A percentile compares a stretch with the other conserved stretches of the same genome.
Conservation (phyloP, 495 filamentous ascomycete genomes). For the Penicillium manginii region DNA sequence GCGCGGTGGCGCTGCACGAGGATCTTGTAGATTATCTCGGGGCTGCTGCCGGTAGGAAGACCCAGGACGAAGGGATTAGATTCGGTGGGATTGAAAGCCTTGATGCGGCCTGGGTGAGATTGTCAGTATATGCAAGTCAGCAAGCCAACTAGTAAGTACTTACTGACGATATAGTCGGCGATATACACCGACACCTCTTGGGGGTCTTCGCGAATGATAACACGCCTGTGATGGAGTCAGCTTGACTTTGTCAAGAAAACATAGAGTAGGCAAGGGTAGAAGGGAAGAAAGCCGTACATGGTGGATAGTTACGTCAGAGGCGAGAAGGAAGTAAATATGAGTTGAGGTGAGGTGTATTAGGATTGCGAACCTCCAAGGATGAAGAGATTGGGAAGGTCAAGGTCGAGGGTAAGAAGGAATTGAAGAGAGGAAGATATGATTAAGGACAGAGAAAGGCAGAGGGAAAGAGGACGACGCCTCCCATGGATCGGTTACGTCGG, state of each 20-base stretch:
- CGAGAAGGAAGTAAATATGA: background rate
- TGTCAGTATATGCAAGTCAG: conserved; percentile 9
- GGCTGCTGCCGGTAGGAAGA: conserved; percentile 81
- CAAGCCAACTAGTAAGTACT: conserved; percentile 15
- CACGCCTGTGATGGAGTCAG: conserved; percentile 63
- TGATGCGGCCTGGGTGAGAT: conserved; percentile 59
- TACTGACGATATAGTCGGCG: conserved; percentile 82
- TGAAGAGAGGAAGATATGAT: conserved; percentile 1
- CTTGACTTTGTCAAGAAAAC: background rate
- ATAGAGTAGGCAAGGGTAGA: background rate
- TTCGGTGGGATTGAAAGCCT: conserved; percentile 69
- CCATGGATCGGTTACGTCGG: conserved; percentile 25
- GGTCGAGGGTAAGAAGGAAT: background rate
- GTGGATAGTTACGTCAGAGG: conserved; percentile 29
- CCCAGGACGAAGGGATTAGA: conserved; percentile 79
- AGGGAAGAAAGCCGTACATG: conserved; percentile 29
- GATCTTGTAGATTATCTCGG: conserved; percentile 75
- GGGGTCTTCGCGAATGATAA: conserved; percentile 78
- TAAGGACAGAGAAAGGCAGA: conserved; percentile 6
- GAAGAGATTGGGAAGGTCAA: background rate
- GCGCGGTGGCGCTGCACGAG: conserved; percentile 76
- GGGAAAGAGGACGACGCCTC: conserved; percentile 1
- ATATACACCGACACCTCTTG: conserved; percentile 70
- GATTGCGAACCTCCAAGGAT: background rate
- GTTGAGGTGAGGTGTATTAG: background rate